A percentile compares a stretch with the other conserved stretches of the same genome.
phyloP scores from a whole-genome alignment of 2,329 filamentous ascomycete species.

The Xylogone sp. region DNA sequence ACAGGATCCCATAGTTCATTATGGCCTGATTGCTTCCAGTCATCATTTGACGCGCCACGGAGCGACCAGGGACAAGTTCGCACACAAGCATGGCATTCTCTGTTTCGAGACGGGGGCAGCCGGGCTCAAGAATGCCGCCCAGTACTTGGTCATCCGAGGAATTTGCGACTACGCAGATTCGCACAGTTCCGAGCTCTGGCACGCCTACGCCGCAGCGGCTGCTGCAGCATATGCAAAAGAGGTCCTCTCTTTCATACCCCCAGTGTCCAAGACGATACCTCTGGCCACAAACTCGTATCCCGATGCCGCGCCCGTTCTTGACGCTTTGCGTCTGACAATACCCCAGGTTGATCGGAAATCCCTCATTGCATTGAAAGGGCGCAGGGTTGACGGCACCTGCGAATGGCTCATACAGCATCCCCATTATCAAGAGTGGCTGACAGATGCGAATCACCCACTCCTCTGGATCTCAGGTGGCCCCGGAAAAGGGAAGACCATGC shows the following conservation, averaged over 20 bases:
- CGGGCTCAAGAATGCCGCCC: constrained; percentile 29
- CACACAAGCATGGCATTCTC: constrained; percentile 24
- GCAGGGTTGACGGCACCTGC: constrained; percentile 16
- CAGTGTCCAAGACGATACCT: constrained; percentile 7
- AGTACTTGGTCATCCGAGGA: constrained; percentile 27
- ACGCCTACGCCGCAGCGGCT: constrained; percentile 31
- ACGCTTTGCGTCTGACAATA: constrained; percentile 11
- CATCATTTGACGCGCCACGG: constrained; percentile 28
- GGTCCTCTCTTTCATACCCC: constrained; percentile 12
- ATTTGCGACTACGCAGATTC: constrained; percentile 32
- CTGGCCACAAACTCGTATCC: constrained; percentile 11
- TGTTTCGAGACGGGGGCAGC: constrained; percentile 30
- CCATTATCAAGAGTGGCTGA: constrained; percentile 14
- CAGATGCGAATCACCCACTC: constrained; percentile 9
- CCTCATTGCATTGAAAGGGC: constrained; percentile 8
- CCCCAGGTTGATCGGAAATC: constrained; percentile 7
- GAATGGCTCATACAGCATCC: constrained; percentile 5
- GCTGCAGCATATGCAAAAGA: constrained; percentile 26
- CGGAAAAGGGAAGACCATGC: constrained; percentile 33
- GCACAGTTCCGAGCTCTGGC: constrained; percentile 31
- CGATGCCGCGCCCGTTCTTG: constrained; percentile 16
- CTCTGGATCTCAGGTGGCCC: constrained; percentile 31
- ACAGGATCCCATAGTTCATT: constrained; percentile 18
- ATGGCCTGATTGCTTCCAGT: constrained; percentile 22
- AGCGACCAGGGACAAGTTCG: constrained; percentile 16